Evolutionary conservation across 768 basidiomycete species (phyloP), one percentile per base, ranked within the genome.

Genomic region (Leccinum truebloodii): DNA sequence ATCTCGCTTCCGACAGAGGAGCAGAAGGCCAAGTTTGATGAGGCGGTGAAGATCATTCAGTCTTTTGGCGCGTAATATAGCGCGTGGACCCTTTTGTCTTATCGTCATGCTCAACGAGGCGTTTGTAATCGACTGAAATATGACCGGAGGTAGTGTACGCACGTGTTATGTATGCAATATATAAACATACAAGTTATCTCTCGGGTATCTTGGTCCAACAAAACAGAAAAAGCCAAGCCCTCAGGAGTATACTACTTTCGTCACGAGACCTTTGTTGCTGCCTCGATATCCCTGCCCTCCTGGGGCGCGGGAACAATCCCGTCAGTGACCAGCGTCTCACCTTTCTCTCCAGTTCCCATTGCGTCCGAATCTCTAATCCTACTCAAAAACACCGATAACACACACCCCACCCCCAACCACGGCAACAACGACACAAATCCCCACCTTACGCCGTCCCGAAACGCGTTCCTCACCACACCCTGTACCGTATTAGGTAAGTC

Each of bases 31-130:
- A 79, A 84, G 72, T 94, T 93, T 70, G 80, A 79, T 71, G 73
- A 86, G 18, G 92, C 89, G 2, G 84, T 92, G 2, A 82, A 81
- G 37, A 90, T 92, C 54, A 81, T 92, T 18, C 74, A 85, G 41
- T 69, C 79, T 60, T 71, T 65, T 53, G 49, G 48, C 13, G 30
- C 9, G 26, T 54, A 54, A 54, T 9, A 46, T 46, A 20, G 20
- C 12, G 44, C 8, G 34, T 35, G 6, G 20, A 14, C 1, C 13
- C 5, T 18, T 50, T 49, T 49, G 8, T 49, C 8, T 44, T 14
- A 2, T 55, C 30, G 8, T 7, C 22, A 49, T 22, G 14, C 48
- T 26, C 6, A 8, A 16, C 7, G 13, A 13, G 6, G 22, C 18
- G 1, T 24, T 8, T 26, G 48, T 49, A 49, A 13, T 26, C 16